Percentiles rank a stretch among this genome's conserved stretches.
phyloP scores from a whole-genome alignment of 2,329 filamentous ascomycete species.

The Madurella mycetomatis region DNA sequence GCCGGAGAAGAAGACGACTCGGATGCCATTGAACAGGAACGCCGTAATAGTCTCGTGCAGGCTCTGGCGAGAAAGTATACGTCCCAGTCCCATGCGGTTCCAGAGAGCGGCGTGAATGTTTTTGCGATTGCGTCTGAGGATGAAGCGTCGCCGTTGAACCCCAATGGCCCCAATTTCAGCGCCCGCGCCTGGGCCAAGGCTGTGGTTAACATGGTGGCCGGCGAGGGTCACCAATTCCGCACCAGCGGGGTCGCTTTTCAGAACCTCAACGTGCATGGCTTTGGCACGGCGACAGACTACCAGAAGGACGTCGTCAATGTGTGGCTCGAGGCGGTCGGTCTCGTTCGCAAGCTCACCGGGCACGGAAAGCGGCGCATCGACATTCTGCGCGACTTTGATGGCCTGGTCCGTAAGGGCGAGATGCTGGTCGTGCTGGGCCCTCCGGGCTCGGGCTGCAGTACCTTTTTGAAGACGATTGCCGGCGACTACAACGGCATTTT shows the following conservation, averaged over 20 bases:
- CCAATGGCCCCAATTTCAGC: conserved; percentile 45
- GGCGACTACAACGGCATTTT: conserved; percentile 79
- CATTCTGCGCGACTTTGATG: conserved; percentile 64
- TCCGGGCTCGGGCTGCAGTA: conserved; percentile 72
- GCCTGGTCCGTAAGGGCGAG: conserved; percentile 65
- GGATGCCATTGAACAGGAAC: conserved; percentile 43
- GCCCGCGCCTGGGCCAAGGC: conserved; percentile 57
- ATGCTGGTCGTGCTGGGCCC: conserved; percentile 73
- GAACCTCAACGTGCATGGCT: conserved; percentile 65
- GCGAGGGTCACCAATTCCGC: conserved; percentile 52
- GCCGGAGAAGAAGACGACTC: conserved; percentile 36
- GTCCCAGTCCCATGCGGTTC: conserved; percentile 37
- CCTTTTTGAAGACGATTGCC: conserved; percentile 77
- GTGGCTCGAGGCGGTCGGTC: conserved; percentile 46
- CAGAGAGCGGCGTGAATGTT: conserved; percentile 40
- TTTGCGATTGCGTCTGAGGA: conserved; percentile 39
- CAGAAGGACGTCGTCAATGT: conserved; percentile 64
- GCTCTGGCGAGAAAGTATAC: conserved; percentile 54
- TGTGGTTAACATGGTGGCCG: conserved; percentile 48
- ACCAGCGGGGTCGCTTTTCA: conserved; percentile 62
- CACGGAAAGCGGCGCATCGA: conserved; percentile 55
- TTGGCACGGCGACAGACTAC: conserved; percentile 63
- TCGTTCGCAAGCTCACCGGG: conserved; percentile 48
- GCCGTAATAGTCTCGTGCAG: conserved; percentile 50
- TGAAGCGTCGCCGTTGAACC: conserved; percentile 44